phyloP scores from a whole-genome alignment of 2,329 filamentous ascomycete genomes.

The Trichoderma pleuroti region DNA sequence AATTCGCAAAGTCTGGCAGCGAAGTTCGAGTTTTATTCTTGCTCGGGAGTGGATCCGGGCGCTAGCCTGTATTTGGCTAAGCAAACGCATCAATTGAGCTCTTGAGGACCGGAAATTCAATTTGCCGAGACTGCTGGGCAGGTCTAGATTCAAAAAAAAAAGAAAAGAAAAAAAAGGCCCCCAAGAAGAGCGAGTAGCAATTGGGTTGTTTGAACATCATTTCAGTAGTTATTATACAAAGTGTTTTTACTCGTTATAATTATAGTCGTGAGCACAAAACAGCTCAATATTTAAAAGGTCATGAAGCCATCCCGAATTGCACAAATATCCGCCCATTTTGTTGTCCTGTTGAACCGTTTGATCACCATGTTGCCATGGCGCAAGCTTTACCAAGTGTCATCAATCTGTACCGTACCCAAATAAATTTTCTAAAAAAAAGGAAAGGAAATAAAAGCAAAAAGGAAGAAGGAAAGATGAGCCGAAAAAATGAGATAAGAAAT shows the following conservation, averaged over 20 bases:
- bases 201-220: not conserved
- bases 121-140: not conserved
- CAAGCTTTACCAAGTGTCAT: not conserved
- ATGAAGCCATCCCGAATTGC: not conserved
- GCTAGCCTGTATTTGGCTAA: not conserved
- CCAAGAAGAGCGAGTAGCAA: not conserved
- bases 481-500: not conserved
- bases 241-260: not conserved
- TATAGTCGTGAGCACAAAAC: not conserved
- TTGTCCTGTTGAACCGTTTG: constrained; percentile 3
- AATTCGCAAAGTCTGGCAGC: constrained; percentile 19
- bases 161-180: too few species aligned
- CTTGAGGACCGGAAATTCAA: constrained; percentile 1
- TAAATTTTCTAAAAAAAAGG: not conserved
- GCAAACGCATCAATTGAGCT: not conserved
- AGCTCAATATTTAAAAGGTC: not conserved
- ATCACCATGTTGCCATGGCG: constrained; percentile 2
- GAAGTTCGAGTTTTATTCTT: constrained; percentile 21
- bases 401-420: not conserved
- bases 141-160: not conserved
- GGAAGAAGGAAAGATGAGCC: not conserved
- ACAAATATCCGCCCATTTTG: not conserved
- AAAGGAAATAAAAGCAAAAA: not conserved
- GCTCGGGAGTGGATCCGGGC: not conserved
- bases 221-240: not conserved